Conservation (phyloP, 805 yeast genomes). For the Lipomyces mesembrius region DNA sequence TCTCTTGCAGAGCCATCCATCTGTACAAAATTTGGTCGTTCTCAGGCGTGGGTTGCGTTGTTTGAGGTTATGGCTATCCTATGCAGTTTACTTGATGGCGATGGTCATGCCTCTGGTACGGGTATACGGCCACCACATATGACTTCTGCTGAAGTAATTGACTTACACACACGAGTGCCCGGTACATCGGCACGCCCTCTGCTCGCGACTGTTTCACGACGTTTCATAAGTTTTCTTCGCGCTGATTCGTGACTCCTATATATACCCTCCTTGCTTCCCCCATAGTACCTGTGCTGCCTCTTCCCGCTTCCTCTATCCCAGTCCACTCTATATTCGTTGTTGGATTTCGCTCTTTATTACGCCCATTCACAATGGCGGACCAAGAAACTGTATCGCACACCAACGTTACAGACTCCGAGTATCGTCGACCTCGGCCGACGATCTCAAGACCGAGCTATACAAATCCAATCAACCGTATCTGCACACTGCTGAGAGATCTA, state of each 20-base stretch:
- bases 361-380: slow-evolving; percentile 2
- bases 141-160: background rate
- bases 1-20: background rate
- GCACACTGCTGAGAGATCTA: slow-evolving; percentile 25
- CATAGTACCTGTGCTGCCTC: background rate
- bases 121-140: background rate
- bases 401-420: background rate
- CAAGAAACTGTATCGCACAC: background rate
- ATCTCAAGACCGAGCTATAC: background rate
- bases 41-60: too few relatives aligned
- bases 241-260: background rate
- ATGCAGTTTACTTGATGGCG: too few relatives aligned
- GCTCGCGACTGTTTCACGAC: background rate
- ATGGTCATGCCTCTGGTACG: background rate
- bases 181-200: background rate
- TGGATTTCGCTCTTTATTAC: background rate
- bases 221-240: background rate
- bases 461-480: slow-evolving; percentile 33
- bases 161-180: background rate
- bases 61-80: too few relatives aligned
- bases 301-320: background rate
- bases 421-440: background rate
- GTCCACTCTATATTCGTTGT: background rate
- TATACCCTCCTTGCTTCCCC: background rate
- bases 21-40: background rate